Base-by-base conservation (phyloP, 2,329 filamentous ascomycete genomes). In the Cladosporium halotolerans region DNA sequence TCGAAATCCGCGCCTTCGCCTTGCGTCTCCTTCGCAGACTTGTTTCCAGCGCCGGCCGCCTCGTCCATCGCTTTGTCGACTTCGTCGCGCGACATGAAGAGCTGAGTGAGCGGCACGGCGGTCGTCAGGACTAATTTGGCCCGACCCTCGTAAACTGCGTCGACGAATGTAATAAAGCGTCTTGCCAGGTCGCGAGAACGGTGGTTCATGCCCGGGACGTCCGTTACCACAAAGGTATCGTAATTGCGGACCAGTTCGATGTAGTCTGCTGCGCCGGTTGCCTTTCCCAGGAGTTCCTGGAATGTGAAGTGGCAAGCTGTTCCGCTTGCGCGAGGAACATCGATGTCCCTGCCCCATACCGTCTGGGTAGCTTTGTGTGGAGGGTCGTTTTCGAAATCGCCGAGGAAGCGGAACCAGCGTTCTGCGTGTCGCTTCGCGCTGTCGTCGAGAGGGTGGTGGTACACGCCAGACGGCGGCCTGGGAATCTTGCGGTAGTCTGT, bases 401-500 rank as follows among this genome's bases (percentile, higher is more conserved):
- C 93, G 0, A 99, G 80, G 73, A 95, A 97, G 53, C 83, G 82
- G 74, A 97, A 96, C 93, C 93, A 99, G 69, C 92, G 92, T 61
- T 96, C 83, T 13, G 90, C 89, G 67, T 99, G 93, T 1, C 82
- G 82, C 9, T 79, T 70, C 3, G 93, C 91, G 48, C 86, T 84
- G 8, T 78, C 77, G 68, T 92, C 90, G 2, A 97, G 82, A 0
- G 89, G 88, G 55, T 89, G 85, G 74, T 97, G 89, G 71, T 97
- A 99, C 14, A 99, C 93, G 36, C 89, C 92, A 0, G 89, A 95
- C 0, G 91, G 86, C 2, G 93, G 93, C 0, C 93, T 83, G 1
- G 92, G 89, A 53, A 99, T 95, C 72, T 96, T 97, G 65, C 93
- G 89, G 75, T 99, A 99, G 72, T 99, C 93, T 36, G 91, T 99